phyloP scores from a whole-genome alignment of 345 rosid species.

The Isatis tinctoria region DNA sequence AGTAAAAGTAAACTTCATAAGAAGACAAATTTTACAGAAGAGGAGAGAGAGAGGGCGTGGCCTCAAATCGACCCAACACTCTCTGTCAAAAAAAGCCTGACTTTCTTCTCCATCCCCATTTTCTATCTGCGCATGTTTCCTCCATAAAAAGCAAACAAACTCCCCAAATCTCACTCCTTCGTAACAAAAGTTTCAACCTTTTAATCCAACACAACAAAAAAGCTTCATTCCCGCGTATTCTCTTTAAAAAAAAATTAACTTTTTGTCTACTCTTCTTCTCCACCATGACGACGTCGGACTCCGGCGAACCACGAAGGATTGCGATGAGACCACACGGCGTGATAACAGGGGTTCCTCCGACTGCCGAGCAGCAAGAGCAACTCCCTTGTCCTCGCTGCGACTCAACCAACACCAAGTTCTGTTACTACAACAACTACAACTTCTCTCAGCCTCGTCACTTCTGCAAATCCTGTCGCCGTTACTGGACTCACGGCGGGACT shows the following conservation, averaged over 20 bases:
- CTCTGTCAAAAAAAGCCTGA: conserved; percentile 26
- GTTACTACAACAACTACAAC: conserved; percentile 97
- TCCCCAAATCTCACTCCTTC: conserved; percentile 6
- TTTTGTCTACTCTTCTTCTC: background rate
- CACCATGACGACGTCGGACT: conserved; percentile 38
- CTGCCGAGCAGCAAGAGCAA: conserved; percentile 67
- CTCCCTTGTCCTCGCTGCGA: conserved; percentile 93
- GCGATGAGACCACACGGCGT: conserved; percentile 33
- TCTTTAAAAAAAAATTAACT: background rate
- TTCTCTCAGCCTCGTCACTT: conserved; percentile 98
- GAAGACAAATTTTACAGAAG: conserved; percentile 18
- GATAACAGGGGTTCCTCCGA: conserved; percentile 15
- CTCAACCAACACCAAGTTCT: conserved; percentile 86
- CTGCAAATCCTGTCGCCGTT: conserved; percentile 94
- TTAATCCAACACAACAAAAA: background rate
- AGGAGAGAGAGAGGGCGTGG: conserved; percentile 15
- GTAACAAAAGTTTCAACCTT: conserved; percentile 11
- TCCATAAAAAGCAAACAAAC: conserved; percentile 22
- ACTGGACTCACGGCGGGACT: conserved; percentile 98
- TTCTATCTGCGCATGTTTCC: conserved; percentile 28
- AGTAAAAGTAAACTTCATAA: background rate
- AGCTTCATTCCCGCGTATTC: conserved; percentile 14
- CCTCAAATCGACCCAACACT: conserved; percentile 33
- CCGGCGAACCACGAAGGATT: conserved; percentile 38
- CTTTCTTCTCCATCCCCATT: conserved; percentile 30